These are phyloP conservation scores for Benincasa hispida DNA, from an alignment of 306 rosid species.

Conservation along the genomic window DNA sequence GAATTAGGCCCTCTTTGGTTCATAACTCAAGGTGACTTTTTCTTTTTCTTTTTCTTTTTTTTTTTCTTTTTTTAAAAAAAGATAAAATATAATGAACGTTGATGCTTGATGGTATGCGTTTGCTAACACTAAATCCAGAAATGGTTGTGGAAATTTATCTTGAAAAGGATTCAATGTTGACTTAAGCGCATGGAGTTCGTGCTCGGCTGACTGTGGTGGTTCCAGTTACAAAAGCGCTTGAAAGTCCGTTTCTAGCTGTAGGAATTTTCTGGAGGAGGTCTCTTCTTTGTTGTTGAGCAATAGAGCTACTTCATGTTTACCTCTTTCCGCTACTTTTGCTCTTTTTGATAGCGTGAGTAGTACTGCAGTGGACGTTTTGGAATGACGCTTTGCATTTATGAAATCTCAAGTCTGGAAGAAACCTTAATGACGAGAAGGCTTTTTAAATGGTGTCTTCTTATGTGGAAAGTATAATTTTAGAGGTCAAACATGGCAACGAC, in stretches of 20 bases:
- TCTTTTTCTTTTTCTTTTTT: too few relatives aligned
- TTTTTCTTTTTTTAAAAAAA: too few relatives aligned
- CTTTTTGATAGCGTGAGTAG: neutral
- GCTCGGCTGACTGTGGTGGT: neutral
- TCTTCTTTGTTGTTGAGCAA: neutral
- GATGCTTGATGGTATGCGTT: neutral
- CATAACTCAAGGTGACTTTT: too few relatives aligned
- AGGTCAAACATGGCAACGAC: neutral
- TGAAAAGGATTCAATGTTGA: neutral
- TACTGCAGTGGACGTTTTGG: neutral
- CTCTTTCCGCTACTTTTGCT: neutral
- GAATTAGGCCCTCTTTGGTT: neutral
- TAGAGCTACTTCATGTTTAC: neutral
- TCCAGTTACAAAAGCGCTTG: neutral
- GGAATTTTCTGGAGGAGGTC: neutral
- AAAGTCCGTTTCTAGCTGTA: neutral
- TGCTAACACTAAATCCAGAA: neutral
- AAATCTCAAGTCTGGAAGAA: neutral
- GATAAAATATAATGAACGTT: neutral
- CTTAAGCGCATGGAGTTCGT: neutral
- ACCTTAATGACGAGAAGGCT: neutral
- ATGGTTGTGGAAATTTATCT: neutral
- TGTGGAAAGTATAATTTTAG: neutral
- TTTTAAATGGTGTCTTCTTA: neutral
- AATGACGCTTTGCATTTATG: neutral